Evolutionary conservation across 1,284 basidiomycete species (phyloP), one percentile per base, ranked within the genome.

Genomic region (Xerocomus amazonicus): DNA sequence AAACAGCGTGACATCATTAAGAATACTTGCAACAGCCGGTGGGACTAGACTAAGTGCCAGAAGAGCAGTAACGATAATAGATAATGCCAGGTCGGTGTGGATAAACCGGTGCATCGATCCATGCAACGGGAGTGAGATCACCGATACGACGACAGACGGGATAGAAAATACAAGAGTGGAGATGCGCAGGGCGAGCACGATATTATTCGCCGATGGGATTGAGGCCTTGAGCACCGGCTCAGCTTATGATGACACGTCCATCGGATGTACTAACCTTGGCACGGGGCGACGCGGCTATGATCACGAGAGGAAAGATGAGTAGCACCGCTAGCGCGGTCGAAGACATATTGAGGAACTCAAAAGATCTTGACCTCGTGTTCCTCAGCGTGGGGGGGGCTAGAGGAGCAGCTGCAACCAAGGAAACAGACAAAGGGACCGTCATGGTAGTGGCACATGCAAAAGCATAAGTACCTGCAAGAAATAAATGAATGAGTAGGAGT

Each of bases 371-470:
- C 35, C 71, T 72, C 10, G 74, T 70, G 43, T 73, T 71, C 64
- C 80, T 81, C 31, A 69, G 62, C 13, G 72, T 70, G 16, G 67
- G 63, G 17, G 73, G 48, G 2, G 60, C 58, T 8, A 70, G 60
- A 34, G 69, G 17, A 9, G 40, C 66, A 12, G 71, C 68, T 27
- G 75, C 75, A 51, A 76, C 75, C 39, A 87, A 62, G 4, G 83
- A 78, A 36, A 79, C 73, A 55, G 84, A 85, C 45, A 88, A 64
- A 10, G 83, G 77, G 9, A 87, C 70, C 4, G 84, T 83, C 51
- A 78, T 77, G 8, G 78, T 70, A 1, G 85, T 81, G 14, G 80
- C 74, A 58, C 86, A 87, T 12, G 80, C 72, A 59, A 88, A 87
- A 6, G 80, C 77, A 73, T 83, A 80, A 56, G 50, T 49, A 53